A percentile compares a stretch with the other conserved stretches of the same genome.
These are phyloP conservation scores for Xerocomus nothofagi DNA, from an alignment of 1,284 basidiomycete genomes.

Conservation along the genomic window DNA sequence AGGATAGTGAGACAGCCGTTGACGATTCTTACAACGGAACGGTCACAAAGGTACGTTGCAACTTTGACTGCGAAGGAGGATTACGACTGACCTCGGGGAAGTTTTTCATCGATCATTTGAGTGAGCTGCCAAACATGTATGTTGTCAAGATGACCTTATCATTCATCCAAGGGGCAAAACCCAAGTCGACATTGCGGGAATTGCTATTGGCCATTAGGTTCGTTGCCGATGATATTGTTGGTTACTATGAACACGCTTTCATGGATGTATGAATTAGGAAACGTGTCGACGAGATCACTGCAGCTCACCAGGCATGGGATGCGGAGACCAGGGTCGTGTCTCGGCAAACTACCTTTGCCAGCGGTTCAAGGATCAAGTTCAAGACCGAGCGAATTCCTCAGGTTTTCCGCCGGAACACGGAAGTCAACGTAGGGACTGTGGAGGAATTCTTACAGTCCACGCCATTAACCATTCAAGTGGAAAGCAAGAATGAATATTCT, in stretches of 20 bases:
- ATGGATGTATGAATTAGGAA: conserved; percentile 9
- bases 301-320: conserved; percentile 16
- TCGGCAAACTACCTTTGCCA: conserved; percentile 20
- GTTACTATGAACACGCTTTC: background rate
- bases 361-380: background rate
- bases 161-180: conserved; percentile 19
- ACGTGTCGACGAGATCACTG: conserved; percentile 22
- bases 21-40: conserved; percentile 20
- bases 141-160: background rate
- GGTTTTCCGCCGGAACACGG: conserved; percentile 16
- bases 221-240: background rate
- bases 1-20: conserved; percentile 26
- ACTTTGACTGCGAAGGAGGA: background rate
- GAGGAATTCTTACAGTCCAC: conserved; percentile 4
- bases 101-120: conserved; percentile 32
- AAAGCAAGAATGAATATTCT: conserved; percentile 10
- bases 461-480: background rate
- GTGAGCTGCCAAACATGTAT: conserved; percentile 15
- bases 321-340: conserved; percentile 2
- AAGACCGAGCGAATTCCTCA: conserved; percentile 2
- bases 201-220: conserved; percentile 27
- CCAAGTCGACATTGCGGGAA: conserved; percentile 23
- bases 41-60: conserved; percentile 21
- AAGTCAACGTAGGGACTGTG: conserved; percentile 4
- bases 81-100: conserved; percentile 9